phyloP scores from a whole-genome alignment of 2,329 filamentous ascomycete species.

The Fusarium sp. region DNA sequence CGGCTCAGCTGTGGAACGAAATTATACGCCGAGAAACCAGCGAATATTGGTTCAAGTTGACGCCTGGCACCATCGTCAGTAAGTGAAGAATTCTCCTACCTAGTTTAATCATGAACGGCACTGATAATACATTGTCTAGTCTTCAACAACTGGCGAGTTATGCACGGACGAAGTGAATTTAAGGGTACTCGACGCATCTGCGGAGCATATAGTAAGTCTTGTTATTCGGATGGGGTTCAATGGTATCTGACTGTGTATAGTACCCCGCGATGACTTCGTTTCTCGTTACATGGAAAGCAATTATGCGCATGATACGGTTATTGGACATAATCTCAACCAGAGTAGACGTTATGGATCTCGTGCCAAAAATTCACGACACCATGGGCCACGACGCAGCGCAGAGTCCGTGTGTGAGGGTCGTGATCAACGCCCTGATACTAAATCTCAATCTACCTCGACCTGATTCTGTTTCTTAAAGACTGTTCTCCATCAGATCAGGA shows the following conservation, averaged over 20 bases:
- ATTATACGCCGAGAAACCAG: conserved; percentile 74
- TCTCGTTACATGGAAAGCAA: conserved; percentile 82
- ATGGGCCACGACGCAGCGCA: neutral
- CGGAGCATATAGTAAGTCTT: conserved; percentile 84
- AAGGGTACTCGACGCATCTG: conserved; percentile 88
- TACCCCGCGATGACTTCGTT: conserved; percentile 83
- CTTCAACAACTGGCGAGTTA: conserved; percentile 95
- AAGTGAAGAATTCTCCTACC: conserved; percentile 51
- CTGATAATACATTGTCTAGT: conserved; percentile 63
- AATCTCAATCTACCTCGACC: neutral
- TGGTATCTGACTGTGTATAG: conserved; percentile 55
- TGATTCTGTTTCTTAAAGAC: neutral
- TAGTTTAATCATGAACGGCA: neutral
- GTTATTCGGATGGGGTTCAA: neutral
- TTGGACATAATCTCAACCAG: conserved; percentile 53
- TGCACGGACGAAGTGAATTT: conserved; percentile 88
- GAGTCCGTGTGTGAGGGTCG: neutral
- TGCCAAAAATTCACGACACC: too few species aligned
- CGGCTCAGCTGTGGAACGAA: conserved; percentile 78
- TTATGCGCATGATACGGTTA: conserved; percentile 62
- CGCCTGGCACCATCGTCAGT: conserved; percentile 83
- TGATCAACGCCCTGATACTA: neutral
- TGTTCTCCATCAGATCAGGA: neutral
- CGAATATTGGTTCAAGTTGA: conserved; percentile 84
- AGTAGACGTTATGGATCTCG: neutral